Evolutionary conservation across 148 eudicot species (phyloP), one percentile per base, ranked within the genome.

Genomic region (Spergularia bocconei): DNA sequence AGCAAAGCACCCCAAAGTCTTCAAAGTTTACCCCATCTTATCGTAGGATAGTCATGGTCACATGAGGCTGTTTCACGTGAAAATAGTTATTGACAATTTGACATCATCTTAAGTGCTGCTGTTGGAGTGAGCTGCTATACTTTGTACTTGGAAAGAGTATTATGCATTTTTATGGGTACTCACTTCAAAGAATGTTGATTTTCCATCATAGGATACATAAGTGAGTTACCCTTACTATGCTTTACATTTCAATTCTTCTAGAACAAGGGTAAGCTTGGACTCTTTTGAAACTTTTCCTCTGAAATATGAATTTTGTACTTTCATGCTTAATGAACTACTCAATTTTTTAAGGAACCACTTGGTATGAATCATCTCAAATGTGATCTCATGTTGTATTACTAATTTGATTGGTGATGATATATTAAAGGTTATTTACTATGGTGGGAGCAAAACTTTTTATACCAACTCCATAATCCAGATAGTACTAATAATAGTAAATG

Each of bases 391-490:
- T 14, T 25, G 13, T 69, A 16, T 36, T 69, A 13, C 20, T 69
- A 25, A 47, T 69, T 69, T 52, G 47, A 29, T 68, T 50, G 71
- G 38, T 23, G 71, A 50, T 20, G 11, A 56, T 70, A 39, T 21
- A 36, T 60, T 75, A 39, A 52, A 50, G 17, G 3, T 11, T 41
- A 56, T 57, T 25, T 56, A 67, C 41, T 41, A 21, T 75, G 62
- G 51, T 67, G 41, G 66, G 64, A 75, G 20, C 25, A 29, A 44
- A 71, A 39, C 63, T 58, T 21, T 48, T 19, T n/a, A 25, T 25
- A 70, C 55, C 71, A 54, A 58, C 66, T 76, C 64, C 78, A 76
- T 53, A 2, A 29, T 29, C 36, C 36, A 29, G 2, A 29, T 29
- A 29, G 36, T 29, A 29, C 36, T 29, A 0, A 25, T 68, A 70